These are phyloP conservation scores for Cicer yamashitae DNA, from an alignment of 306 rosid genomes.

Conservation along the genomic window DNA sequence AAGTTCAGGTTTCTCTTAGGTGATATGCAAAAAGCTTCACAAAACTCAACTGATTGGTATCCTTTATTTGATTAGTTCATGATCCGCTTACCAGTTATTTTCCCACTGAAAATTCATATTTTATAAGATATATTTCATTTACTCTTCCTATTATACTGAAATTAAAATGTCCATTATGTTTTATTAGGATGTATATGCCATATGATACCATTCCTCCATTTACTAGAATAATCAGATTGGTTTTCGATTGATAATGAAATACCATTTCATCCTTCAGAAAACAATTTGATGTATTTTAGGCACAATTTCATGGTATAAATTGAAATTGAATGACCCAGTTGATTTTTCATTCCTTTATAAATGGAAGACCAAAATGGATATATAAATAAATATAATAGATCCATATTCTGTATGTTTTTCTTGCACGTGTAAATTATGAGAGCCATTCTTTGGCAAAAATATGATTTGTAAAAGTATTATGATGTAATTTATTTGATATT, in stretches of 20 bases:
- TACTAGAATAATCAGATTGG: background rate
- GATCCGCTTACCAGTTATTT: background rate
- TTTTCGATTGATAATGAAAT: conserved; percentile 9
- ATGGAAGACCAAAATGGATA: conserved; percentile 18
- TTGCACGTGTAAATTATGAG: conserved; percentile 19
- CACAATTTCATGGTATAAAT: conserved; percentile 24
- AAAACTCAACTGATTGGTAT: conserved; percentile 11
- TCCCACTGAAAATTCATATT: conserved; percentile 17
- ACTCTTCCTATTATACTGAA: conserved; percentile 12
- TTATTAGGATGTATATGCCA: background rate
- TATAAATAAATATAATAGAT: conserved; percentile 2
- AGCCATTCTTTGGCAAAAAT: conserved; percentile 6
- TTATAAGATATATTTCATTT: conserved; percentile 20
- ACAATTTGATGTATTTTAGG: conserved; percentile 3
- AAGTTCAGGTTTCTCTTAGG: conserved; percentile 51
- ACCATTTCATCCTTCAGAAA: conserved; percentile 9
- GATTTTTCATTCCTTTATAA: conserved; percentile 30
- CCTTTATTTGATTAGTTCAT: conserved; percentile 29
- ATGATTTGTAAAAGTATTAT: background rate
- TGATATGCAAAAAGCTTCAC: conserved; percentile 31
- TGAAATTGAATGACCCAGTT: background rate
- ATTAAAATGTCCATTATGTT: background rate
- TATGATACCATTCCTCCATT: background rate
- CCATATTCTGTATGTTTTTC: background rate
- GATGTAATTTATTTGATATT: conserved; percentile 17